Evolutionary conservation across 305 asterid species (phyloP).

Genomic region (Striga hermonthica): DNA sequence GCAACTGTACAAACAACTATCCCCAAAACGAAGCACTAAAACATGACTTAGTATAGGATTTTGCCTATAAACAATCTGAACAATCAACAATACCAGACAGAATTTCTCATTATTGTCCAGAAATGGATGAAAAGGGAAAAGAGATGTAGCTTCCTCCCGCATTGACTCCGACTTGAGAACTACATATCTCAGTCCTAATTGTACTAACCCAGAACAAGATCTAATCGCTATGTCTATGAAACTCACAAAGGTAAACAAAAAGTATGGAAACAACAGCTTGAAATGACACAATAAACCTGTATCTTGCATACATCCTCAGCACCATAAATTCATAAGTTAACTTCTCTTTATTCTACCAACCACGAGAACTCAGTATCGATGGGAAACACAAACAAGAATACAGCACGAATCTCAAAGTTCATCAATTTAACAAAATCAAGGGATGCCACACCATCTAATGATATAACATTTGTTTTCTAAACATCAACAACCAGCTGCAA

Average conservation of each 20-base stretch:
- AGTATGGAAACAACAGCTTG: not conserved
- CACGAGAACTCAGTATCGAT: not conserved
- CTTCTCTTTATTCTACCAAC: not conserved
- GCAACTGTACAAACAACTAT: not conserved
- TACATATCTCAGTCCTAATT: too few relatives aligned
- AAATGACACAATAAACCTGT: not conserved
- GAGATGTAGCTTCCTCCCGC: too few relatives aligned
- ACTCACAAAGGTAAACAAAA: not conserved
- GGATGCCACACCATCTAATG: not conserved
- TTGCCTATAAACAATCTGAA: not conserved
- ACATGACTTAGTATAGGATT: too few relatives aligned
- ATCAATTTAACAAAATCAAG: not conserved
- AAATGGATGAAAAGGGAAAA: not conserved
- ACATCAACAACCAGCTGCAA: slow-evolving; percentile 5
- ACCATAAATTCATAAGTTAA: not conserved
- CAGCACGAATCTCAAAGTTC: not conserved
- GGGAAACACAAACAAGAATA: not conserved
- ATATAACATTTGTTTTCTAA: not conserved
- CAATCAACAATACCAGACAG: not conserved
- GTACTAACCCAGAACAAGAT: not conserved
- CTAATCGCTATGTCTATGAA: not conserved
- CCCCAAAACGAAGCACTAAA: too few relatives aligned
- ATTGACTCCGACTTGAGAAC: too few relatives aligned
- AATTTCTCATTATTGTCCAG: not conserved
- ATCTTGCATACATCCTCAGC: not conserved